Evolutionary conservation across 768 basidiomycete species (phyloP).

Genomic region (Lentinus brumalis): DNA sequence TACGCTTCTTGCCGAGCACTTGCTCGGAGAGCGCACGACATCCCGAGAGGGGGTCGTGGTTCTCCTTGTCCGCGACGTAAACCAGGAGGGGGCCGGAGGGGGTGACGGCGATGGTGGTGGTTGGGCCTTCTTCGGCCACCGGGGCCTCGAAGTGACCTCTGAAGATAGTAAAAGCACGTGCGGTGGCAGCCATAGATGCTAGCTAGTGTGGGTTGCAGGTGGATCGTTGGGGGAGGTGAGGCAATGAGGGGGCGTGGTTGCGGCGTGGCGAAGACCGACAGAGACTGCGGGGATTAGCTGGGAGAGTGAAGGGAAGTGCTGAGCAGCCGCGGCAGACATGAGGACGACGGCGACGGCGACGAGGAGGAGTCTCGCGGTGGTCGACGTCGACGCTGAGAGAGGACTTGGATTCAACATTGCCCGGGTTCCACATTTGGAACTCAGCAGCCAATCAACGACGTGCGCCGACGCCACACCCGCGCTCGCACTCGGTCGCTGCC

Average conservation of each 20-base stretch:
- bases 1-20: constrained; percentile 60
- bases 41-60: constrained; percentile 75
- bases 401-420: constrained; percentile 14
- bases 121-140: constrained; percentile 15
- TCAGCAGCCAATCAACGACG: too few species aligned
- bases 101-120: constrained; percentile 16
- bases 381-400: constrained; percentile 18
- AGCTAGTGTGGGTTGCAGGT: background rate
- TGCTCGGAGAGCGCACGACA: constrained; percentile 50
- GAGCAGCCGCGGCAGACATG: background rate
- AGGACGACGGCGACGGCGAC: background rate
- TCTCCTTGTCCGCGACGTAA: constrained; percentile 66
- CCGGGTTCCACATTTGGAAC: constrained; percentile 7
- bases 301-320: background rate
- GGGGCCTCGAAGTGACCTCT: constrained; percentile 23
- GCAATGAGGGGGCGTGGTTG: background rate
- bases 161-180: constrained; percentile 29
- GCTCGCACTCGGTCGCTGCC: too few species aligned
- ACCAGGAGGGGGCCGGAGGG: constrained; percentile 29
- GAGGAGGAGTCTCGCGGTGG: constrained; percentile 11
- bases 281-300: background rate
- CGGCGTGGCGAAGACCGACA: constrained; percentile 5
- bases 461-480: too few species aligned
- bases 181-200: constrained; percentile 17
- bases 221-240: background rate